Evolutionary conservation across 2,329 filamentous ascomycete genomes (phyloP).

Genomic region (Blastomyces parvus): DNA sequence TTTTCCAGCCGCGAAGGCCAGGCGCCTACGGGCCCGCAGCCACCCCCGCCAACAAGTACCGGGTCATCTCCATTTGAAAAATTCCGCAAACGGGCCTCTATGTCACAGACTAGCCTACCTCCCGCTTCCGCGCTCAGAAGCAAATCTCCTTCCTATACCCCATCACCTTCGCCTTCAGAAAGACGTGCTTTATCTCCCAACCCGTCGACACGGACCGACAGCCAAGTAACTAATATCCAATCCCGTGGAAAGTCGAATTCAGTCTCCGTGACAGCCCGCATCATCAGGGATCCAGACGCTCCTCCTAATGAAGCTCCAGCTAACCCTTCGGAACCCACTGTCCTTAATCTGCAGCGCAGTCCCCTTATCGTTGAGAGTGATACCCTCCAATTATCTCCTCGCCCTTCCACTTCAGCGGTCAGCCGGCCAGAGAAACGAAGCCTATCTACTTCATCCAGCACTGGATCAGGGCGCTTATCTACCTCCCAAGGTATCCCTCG

Average conservation of each 20-base stretch:
- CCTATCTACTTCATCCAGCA: constrained; percentile 32
- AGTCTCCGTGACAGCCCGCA: constrained; percentile 79
- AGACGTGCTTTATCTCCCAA: constrained; percentile 20
- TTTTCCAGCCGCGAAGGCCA: constrained; percentile 47
- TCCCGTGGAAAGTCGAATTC: constrained; percentile 47
- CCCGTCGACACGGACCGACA: constrained; percentile 24
- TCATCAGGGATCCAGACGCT: constrained; percentile 55
- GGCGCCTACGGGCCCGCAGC: constrained; percentile 23
- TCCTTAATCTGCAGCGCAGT: constrained; percentile 44
- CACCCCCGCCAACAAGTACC: constrained; percentile 31
- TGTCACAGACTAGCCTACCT: constrained; percentile 24
- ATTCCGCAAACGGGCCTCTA: constrained; percentile 37
- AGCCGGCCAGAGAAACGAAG: constrained; percentile 27
- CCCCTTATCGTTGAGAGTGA: constrained; percentile 58
- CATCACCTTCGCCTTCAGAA: constrained; percentile 21
- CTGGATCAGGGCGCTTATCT: constrained; percentile 35
- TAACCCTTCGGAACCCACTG: constrained; percentile 24
- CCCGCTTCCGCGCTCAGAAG: constrained; percentile 20
- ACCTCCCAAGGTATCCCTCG: constrained; percentile 23
- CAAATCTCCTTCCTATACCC: constrained; percentile 22
- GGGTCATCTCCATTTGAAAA: constrained; percentile 51
- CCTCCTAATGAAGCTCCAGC: constrained; percentile 26
- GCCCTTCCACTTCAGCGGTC: constrained; percentile 17
- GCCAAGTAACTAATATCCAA: constrained; percentile 20
- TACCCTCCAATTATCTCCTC: constrained; percentile 31